Evolutionary conservation across 441 rosid genomes (phyloP).

Genomic region (Daphne laureola): DNA sequence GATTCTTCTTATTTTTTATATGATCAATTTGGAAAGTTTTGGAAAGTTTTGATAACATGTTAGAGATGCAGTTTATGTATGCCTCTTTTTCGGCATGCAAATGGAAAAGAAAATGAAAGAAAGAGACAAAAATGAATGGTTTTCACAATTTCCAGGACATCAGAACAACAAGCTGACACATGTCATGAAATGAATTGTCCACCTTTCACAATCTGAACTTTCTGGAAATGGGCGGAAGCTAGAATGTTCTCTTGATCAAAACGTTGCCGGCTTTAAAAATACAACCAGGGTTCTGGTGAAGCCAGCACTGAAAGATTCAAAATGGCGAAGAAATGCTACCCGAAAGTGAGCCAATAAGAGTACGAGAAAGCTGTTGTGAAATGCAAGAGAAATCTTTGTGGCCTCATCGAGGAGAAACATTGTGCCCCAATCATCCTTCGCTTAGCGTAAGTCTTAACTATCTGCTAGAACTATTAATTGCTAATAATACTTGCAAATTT

Average conservation of each 20-base stretch:
- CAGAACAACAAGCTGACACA: neutral
- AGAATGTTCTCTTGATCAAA: neutral
- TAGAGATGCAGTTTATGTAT: too few species aligned
- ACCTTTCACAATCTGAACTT: conserved; percentile 11
- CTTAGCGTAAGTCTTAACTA: conserved; percentile 33
- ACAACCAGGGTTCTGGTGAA: neutral
- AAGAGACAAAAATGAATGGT: too few species aligned
- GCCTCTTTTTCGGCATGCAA: too few species aligned
- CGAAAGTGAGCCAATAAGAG: conserved; percentile 40
- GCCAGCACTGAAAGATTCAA: neutral
- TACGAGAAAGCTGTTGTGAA: conserved; percentile 33
- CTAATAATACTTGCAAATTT: too few species aligned
- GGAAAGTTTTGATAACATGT: too few species aligned
- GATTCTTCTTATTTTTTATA: too few species aligned
- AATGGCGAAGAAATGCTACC: conserved; percentile 42
- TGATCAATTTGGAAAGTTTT: too few species aligned
- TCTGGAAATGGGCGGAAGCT: conserved; percentile 1
- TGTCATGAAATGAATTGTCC: conserved; percentile 10
- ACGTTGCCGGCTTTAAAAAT: neutral
- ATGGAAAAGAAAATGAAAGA: too few species aligned
- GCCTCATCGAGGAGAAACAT: conserved; percentile 47
- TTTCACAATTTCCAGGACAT: too few species aligned
- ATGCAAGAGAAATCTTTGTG: conserved; percentile 47
- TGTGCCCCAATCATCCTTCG: conserved; percentile 57
- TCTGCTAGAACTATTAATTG: too few species aligned